These are phyloP conservation scores for Pochonia chlamydosporia DNA, from an alignment of 2,329 filamentous ascomycete genomes.

Conservation along the genomic window DNA sequence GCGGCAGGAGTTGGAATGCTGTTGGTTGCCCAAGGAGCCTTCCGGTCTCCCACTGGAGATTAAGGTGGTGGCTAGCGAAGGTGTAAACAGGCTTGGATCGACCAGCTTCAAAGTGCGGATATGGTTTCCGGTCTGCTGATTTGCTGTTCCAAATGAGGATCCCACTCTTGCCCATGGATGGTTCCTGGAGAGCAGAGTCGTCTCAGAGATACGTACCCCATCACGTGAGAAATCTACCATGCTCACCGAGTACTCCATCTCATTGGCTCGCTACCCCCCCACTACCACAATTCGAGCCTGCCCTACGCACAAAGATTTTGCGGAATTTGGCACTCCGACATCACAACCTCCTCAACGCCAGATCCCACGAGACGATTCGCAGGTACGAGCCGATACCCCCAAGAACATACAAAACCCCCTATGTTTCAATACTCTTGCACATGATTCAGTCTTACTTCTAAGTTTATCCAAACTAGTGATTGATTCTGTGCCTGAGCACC, in stretches of 20 bases:
- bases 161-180: neutral
- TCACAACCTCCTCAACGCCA: slow-evolving; percentile 32
- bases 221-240: slow-evolving; percentile 19
- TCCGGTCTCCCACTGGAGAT: neutral
- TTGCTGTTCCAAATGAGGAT: neutral
- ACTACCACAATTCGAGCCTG: slow-evolving; percentile 28
- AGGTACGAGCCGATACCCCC: slow-evolving; percentile 31
- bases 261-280: slow-evolving; percentile 32
- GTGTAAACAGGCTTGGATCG: slow-evolving; percentile 5
- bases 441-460: neutral
- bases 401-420: slow-evolving; percentile 6
- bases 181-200: neutral
- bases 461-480: neutral
- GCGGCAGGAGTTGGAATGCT: slow-evolving; percentile 2
- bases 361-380: slow-evolving; percentile 34
- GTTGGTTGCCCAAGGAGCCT: neutral
- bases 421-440: neutral
- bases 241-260: slow-evolving; percentile 7
- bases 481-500: neutral
- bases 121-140: slow-evolving; percentile 9
- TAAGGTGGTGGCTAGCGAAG: slow-evolving; percentile 1
- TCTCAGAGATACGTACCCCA: slow-evolving; percentile 1
- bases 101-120: slow-evolving; percentile 11
- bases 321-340: slow-evolving; percentile 31
- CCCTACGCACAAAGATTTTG: slow-evolving; percentile 39